Evolutionary conservation across 2,329 filamentous ascomycete species (phyloP), one percentile per base, ranked within the genome.

Genomic region (Corniculantispora saksenae): DNA sequence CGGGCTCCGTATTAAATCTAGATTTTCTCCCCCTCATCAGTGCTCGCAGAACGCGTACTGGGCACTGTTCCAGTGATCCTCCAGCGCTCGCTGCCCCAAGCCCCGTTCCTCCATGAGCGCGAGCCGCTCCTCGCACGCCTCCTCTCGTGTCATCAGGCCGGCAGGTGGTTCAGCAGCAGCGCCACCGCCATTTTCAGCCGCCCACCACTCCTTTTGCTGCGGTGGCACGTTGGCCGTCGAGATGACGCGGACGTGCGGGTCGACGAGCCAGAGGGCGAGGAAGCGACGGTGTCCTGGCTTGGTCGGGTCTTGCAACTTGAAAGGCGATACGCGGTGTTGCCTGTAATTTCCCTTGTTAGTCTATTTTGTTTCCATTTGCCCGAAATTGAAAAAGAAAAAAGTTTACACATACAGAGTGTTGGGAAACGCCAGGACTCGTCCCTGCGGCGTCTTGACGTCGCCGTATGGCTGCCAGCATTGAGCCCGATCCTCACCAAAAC

Each of bases 211-310:
- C 6, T 66, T 67, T 53, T 76, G 74, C 60, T 78, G 76, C 0
- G 75, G 75, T 1, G 74, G 76, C 0, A 77, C 72, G 10, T 77
- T 78, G 0, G 69, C 74, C 1, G 76, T 78, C 27, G 68, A 72
- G 35, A 76, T 71, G 29, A 58, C 38, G 23, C 55, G 55, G 7
- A 29, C 23, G 35, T 47, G 43, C 25, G 84, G 85, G 61, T 87
- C 84, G 0, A 87, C 80, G 0, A 87, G 78, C 72, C 81, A 87
- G 3, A 87, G 72, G 0, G 81, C 81, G 2, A 87, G 74, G 53
- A 86, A 82, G 47, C 83, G 81, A 0, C 83, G 76, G 67, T 86
- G 81, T 0, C 85, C 85, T 0, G 82, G 78, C 64, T 78, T 81
- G 0, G 80, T 79, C 0, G 67, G 69, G 64, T 88, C 84, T 0